These are phyloP conservation scores for Diplodia sapinea DNA, from an alignment of 2,329 filamentous ascomycete species.

Conservation along the genomic window DNA sequence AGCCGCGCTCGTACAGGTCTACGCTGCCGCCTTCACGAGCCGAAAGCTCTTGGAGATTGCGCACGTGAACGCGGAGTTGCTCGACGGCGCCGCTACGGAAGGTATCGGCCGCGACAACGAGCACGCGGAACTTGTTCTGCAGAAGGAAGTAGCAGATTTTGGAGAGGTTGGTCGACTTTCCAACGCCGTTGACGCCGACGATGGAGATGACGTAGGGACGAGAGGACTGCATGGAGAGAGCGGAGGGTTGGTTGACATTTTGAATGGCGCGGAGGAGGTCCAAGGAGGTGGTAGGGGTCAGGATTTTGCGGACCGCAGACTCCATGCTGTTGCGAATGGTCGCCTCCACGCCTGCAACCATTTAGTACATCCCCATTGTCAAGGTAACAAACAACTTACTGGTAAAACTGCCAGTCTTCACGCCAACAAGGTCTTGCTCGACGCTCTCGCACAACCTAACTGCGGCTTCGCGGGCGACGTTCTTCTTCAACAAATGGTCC, in stretches of 20 bases:
- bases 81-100: slow-evolving; percentile 97
- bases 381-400: slow-evolving; percentile 49
- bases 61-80: slow-evolving; percentile 92
- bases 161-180: slow-evolving; percentile 95
- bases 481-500: slow-evolving; percentile 91
- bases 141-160: slow-evolving; percentile 98
- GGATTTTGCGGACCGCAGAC: slow-evolving; percentile 88
- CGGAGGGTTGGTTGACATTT: slow-evolving; percentile 66
- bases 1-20: slow-evolving; percentile 94
- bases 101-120: slow-evolving; percentile 93
- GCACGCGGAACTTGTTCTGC: slow-evolving; percentile 94
- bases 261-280: slow-evolving; percentile 95
- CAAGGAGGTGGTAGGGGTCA: slow-evolving; percentile 92
- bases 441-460: slow-evolving; percentile 90
- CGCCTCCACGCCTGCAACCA: slow-evolving; percentile 68
- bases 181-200: slow-evolving; percentile 96
- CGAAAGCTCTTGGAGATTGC: slow-evolving; percentile 88
- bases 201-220: slow-evolving; percentile 98
- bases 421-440: slow-evolving; percentile 84
- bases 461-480: slow-evolving; percentile 93
- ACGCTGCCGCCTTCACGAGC: slow-evolving; percentile 79
- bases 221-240: slow-evolving; percentile 65
- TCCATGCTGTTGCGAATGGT: slow-evolving; percentile 88
- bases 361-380: not conserved
- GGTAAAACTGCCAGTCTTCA: slow-evolving; percentile 92